Conservation (phyloP, 495 filamentous ascomycete genomes). For the Annulohypoxylon bovei region DNA sequence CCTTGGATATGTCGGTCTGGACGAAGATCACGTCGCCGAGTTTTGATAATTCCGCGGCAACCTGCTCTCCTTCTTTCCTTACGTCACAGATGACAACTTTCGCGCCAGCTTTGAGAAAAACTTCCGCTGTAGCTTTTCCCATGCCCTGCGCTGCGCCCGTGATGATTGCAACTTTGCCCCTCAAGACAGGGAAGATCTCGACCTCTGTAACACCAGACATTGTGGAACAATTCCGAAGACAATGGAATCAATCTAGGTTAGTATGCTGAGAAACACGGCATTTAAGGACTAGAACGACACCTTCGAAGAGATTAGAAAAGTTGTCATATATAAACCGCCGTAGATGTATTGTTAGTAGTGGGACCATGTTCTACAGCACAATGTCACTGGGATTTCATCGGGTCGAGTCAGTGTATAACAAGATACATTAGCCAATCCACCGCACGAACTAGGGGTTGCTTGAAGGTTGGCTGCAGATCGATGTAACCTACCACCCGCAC, state of each 20-base stretch:
- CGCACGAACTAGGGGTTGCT: too few relatives aligned
- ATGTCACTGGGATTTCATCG: too few relatives aligned
- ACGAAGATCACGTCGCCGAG: constrained; percentile 41
- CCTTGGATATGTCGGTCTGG: constrained; percentile 40
- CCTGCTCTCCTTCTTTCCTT: constrained; percentile 42
- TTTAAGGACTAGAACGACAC: background rate
- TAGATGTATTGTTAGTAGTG: too few relatives aligned
- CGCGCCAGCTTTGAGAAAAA: constrained; percentile 47
- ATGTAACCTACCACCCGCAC: constrained; percentile 15
- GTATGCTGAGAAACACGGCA: background rate
- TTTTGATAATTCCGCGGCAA: constrained; percentile 15
- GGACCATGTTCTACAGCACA: too few relatives aligned
- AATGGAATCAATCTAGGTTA: background rate
- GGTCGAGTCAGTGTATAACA: too few relatives aligned
- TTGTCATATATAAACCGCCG: background rate
- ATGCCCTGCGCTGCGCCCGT: constrained; percentile 59
- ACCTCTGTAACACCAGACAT: constrained; percentile 27
- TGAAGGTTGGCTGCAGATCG: constrained; percentile 4
- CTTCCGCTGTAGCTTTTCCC: constrained; percentile 54
- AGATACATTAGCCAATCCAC: too few relatives aligned
- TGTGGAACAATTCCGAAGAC: background rate
- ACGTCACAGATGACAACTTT: constrained; percentile 56
- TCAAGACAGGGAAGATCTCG: constrained; percentile 29
- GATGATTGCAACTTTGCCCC: constrained; percentile 46
- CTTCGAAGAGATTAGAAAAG: background rate